A percentile compares a stretch with the other conserved stretches of the same genome.
phyloP scores from a whole-genome alignment of 768 basidiomycete species.

The Termitomyces heimii region DNA sequence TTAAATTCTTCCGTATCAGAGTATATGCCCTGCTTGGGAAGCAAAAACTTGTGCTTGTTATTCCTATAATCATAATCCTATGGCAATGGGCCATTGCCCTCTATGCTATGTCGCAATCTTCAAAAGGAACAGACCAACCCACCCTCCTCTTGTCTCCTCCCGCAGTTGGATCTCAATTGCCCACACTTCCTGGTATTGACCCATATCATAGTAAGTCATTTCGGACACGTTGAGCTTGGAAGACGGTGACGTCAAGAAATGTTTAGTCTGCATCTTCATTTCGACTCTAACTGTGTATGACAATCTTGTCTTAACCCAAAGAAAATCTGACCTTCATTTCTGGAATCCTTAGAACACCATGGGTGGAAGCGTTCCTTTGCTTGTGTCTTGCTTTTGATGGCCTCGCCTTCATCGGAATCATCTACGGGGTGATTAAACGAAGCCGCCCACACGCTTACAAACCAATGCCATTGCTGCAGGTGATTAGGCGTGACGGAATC shows the following conservation, averaged over 20 bases:
- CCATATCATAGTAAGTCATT: neutral
- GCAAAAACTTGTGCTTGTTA: neutral
- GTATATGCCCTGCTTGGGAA: conserved; percentile 1
- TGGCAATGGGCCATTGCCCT: conserved; percentile 6
- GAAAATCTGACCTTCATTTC: too few relatives aligned
- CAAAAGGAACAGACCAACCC: neutral
- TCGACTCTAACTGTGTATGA: too few relatives aligned
- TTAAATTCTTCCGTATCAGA: too few relatives aligned
- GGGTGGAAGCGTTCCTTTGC: conserved; percentile 10
- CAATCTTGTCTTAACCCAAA: too few relatives aligned
- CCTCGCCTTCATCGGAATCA: conserved; percentile 10
- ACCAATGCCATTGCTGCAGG: neutral
- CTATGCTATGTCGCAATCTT: conserved; percentile 1
- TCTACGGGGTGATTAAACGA: too few relatives aligned
- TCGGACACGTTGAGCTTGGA: too few relatives aligned
- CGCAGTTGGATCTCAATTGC: neutral
- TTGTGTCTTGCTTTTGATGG: conserved; percentile 16
- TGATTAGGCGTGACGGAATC: conserved; percentile 14
- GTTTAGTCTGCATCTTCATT: too few relatives aligned
- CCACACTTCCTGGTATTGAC: neutral
- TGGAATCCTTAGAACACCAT: too few relatives aligned
- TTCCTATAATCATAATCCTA: neutral
- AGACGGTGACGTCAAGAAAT: too few relatives aligned
- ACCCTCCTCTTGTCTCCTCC: conserved; percentile 1
- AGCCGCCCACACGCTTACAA: too few relatives aligned